Evolutionary conservation across 2,329 filamentous ascomycete genomes (phyloP).

Genomic region (Aspergillus tubingensis): DNA sequence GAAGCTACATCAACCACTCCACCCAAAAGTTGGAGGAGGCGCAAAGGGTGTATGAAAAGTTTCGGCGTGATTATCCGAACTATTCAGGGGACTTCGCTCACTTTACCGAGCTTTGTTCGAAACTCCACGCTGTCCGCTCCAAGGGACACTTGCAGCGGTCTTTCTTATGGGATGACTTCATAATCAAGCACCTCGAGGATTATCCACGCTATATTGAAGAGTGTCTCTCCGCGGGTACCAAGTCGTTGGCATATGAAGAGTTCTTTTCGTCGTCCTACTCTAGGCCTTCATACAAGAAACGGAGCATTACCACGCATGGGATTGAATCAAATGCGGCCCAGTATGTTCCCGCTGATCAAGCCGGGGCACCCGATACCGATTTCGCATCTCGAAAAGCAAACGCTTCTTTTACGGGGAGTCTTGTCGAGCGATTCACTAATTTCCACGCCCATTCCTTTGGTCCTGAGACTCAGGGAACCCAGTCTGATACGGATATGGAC

Average conservation of each 20-base stretch:
- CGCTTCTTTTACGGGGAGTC: conserved; percentile 29
- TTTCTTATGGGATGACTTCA: conserved; percentile 50
- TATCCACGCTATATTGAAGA: conserved; percentile 40
- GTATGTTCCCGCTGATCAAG: conserved; percentile 9
- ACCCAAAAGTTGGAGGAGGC: conserved; percentile 27
- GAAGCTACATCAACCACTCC: conserved; percentile 24
- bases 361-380: conserved; percentile 3
- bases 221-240: conserved; percentile 26
- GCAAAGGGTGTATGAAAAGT: conserved; percentile 37
- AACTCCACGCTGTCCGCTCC: conserved; percentile 35
- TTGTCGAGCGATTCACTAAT: conserved; percentile 27
- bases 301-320: conserved; percentile 36
- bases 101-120: conserved; percentile 43
- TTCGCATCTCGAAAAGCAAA: conserved; percentile 4
- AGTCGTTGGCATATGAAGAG: conserved; percentile 38
- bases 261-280: conserved; percentile 41
- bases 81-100: conserved; percentile 42
- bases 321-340: conserved; percentile 35
- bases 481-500: conserved; percentile 17
- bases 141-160: conserved; percentile 35
- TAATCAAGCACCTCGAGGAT: conserved; percentile 42
- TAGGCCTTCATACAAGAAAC: conserved; percentile 37
- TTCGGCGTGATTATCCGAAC: conserved; percentile 40
- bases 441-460: conserved; percentile 28
- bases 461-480: conserved; percentile 8